Evolutionary conservation across 805 yeast genomes (phyloP), one percentile per base, ranked within the genome.

Genomic region (Yamadazyma paraphyllophila): DNA sequence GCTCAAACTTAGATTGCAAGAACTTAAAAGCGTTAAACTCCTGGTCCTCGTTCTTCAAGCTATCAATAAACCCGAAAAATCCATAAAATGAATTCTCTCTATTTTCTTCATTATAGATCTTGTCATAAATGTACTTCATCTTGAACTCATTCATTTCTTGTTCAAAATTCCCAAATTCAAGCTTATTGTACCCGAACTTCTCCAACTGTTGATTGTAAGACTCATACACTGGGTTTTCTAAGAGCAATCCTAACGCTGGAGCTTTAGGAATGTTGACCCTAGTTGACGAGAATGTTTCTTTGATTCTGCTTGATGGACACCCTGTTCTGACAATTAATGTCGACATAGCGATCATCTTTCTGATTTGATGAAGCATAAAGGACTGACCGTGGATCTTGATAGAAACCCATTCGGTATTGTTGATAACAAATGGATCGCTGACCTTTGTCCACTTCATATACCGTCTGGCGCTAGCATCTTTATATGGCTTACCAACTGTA

Each of bases 291-390:
- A 88, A 94, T 2, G 96, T 87, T 57, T 88, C 88, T 7, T 70
- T 61, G 50, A 94, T 87, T 56, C 96, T 80, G 20, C 77, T 77
- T 27, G 79, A 60, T 3, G 97, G 96, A 59, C 91, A 82, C 9
- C 96, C 94, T 14, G 94, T 83, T 60, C 99, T 78, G 16, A 92
- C 82, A 13, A 87, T 81, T 46, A 92, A 73, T 0, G 91, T 80
- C 1, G 96, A 96, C 95, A 92, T 85, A 16, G 97, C 92, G 48
- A 94, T 88, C 98, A 94, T 94, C 63, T 94, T 94, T 62, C 99
- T 82, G 60, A 94, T 94, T 74, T 92, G 99, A 68, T 92, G 98
- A 52, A 94, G 76, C 98, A 94, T 94, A 66, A 94, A 94, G 3
- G 97, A 88, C 69, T 94, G 99, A 7, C 99, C 99, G 64, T 94